phyloP scores from a whole-genome alignment of 106 monocot genomes.

The Dendrobium huoshanense region DNA sequence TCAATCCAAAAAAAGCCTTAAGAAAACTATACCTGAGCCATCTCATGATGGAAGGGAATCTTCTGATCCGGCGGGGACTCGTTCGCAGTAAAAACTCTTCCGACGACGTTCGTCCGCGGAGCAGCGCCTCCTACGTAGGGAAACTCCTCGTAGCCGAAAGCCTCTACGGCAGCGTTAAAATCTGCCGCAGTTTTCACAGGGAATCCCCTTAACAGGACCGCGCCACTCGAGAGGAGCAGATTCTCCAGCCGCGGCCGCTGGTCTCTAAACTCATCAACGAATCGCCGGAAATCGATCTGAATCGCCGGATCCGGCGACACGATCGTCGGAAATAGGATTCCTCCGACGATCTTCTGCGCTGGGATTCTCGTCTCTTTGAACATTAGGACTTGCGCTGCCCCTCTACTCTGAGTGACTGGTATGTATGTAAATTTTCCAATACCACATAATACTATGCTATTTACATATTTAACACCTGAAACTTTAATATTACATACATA shows the following conservation, averaged over 20 bases:
- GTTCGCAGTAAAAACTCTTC: constrained; percentile 88
- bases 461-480: no score
- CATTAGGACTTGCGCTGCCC: not conserved
- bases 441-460: no score
- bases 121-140: constrained; percentile 87
- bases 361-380: constrained; percentile 46
- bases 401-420: no score
- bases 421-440: no score
- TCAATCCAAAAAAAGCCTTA: no score
- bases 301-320: constrained; percentile 24
- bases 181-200: constrained; percentile 52
- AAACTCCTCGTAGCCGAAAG: constrained; percentile 76
- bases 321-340: constrained; percentile 51
- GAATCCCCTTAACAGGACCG: constrained; percentile 65
- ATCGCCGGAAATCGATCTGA: constrained; percentile 21
- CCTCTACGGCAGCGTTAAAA: constrained; percentile 67
- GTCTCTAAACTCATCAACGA: constrained; percentile 28
- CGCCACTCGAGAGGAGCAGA: constrained; percentile 49
- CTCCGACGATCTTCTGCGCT: constrained; percentile 40
- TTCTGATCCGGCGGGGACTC: constrained; percentile 88
- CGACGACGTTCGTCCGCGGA: constrained; percentile 77
- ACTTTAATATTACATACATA: no score
- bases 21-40: constrained; percentile 55
- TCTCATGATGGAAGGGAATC: constrained; percentile 92
- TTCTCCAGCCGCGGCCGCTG: constrained; percentile 41